These are phyloP conservation scores for Suillus spraguei DNA, from an alignment of 768 basidiomycete species.

Conservation along the genomic window DNA sequence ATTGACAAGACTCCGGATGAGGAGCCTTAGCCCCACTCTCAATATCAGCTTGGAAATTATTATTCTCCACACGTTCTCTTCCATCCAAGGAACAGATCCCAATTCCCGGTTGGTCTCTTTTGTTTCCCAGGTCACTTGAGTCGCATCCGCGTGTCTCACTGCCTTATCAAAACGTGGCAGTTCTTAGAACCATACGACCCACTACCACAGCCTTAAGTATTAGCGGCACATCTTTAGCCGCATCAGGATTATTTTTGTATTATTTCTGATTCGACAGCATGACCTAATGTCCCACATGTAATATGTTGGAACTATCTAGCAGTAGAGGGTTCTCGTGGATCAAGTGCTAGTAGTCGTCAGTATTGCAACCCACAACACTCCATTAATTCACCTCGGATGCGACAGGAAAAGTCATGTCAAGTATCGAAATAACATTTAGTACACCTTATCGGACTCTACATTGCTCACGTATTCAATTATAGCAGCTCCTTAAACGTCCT, in stretches of 20 bases:
- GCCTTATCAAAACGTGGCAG: slow-evolving; percentile 2
- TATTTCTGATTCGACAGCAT: not conserved
- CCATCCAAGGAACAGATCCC: not conserved
- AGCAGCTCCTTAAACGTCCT: not conserved
- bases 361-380: not conserved
- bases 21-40: not conserved
- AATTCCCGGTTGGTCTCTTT: not conserved
- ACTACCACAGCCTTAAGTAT: not conserved
- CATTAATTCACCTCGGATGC: not conserved
- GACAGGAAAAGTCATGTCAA: not conserved
- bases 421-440: not conserved
- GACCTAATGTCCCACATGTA: not conserved
- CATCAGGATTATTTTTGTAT: not conserved
- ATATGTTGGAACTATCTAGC: not conserved
- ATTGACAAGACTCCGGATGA: not conserved
- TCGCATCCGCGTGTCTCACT: not conserved
- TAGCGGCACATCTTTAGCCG: not conserved
- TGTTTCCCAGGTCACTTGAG: not conserved
- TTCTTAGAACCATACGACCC: not conserved
- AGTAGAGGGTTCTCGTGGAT: not conserved
- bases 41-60: not conserved
- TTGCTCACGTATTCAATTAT: not conserved
- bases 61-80: not conserved
- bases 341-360: not conserved
- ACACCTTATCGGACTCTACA: not conserved